Evolutionary conservation across 495 filamentous ascomycete species (phyloP), one percentile per base, ranked within the genome.

Genomic region (Aspergillus taichungensis): DNA sequence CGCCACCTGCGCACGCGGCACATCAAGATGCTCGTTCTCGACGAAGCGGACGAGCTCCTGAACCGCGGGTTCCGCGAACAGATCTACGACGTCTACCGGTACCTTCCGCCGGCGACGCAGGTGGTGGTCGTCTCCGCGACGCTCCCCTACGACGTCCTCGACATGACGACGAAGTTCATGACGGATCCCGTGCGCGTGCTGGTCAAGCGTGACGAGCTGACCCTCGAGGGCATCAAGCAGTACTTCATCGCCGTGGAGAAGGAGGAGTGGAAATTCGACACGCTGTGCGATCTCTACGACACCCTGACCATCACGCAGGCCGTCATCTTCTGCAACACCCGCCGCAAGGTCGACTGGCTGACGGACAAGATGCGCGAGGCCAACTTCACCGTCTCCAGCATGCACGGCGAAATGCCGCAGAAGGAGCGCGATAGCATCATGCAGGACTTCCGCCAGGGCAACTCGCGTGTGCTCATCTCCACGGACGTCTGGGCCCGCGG

Each of bases 141-240:
- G 12, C 80, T 99, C 36, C 92, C 92, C 14, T 89, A 99, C 69
- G 92, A 99, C 66, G 92, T 99, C 12, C 77, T 99, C 43, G 92
- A 99, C 66, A 91, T 99, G 81, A 99, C 92, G 4, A 97, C 94
- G 43, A 97, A 97, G 67, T 99, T 99, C 79, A 99, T 99, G 92
- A 94, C 87, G 9, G 92, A 99, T 59, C 94, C 92, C 13, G 92
- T 99, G 29, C 87, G 92, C 50, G 95, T 99, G 56, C 72, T 99
- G n/a, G 92, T 99, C 61, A 97, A 99, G 82, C 89, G 88, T 83
- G 92, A 95, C 64, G 92, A 99, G 66, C 76, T 99, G 72, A 99
- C 92, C 7, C 79, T 99, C 29, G 92, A 99, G 68, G 92, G 92
- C 49, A 81, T 99, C 46, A 97, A 97, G 75, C 92, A 99, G 66